Evolutionary conservation across 2,329 filamentous ascomycete species (phyloP).

Genomic region (Scedosporium minutisporum): DNA sequence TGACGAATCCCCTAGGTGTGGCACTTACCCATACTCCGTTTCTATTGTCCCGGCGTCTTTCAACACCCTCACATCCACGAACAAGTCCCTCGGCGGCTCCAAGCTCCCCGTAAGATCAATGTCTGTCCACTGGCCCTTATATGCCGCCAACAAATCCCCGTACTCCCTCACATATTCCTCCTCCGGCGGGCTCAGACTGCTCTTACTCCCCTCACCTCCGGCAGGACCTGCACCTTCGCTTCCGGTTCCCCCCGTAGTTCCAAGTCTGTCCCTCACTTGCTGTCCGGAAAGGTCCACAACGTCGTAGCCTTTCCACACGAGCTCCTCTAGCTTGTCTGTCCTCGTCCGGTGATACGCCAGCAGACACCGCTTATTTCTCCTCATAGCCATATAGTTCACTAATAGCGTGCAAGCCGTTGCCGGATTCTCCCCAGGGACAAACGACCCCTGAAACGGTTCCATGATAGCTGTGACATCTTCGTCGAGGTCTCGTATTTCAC

Average conservation of each 20-base stretch:
- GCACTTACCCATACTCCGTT: conserved; percentile 87
- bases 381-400: conserved; percentile 90
- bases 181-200: conserved; percentile 86
- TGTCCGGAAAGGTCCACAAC: conserved; percentile 61
- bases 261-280: conserved; percentile 27
- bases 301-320: conserved; percentile 86
- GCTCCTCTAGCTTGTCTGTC: conserved; percentile 82
- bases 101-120: conserved; percentile 90
- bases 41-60: conserved; percentile 98
- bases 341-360: conserved; percentile 88
- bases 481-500: conserved; percentile 89
- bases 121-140: conserved; percentile 97
- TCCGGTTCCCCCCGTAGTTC: conserved; percentile 12
- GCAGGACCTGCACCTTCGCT: conserved; percentile 15
- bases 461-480: conserved; percentile 73
- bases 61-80: conserved; percentile 91
- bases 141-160: conserved; percentile 83
- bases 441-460: conserved; percentile 72
- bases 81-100: conserved; percentile 88
- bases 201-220: conserved; percentile 45
- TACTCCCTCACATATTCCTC: conserved; percentile 94
- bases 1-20: not conserved
- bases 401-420: conserved; percentile 80
- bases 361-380: conserved; percentile 89
- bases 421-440: conserved; percentile 75